Conservation (phyloP, 2,329 filamentous ascomycete species). For the Clarireedia monteithiana region DNA sequence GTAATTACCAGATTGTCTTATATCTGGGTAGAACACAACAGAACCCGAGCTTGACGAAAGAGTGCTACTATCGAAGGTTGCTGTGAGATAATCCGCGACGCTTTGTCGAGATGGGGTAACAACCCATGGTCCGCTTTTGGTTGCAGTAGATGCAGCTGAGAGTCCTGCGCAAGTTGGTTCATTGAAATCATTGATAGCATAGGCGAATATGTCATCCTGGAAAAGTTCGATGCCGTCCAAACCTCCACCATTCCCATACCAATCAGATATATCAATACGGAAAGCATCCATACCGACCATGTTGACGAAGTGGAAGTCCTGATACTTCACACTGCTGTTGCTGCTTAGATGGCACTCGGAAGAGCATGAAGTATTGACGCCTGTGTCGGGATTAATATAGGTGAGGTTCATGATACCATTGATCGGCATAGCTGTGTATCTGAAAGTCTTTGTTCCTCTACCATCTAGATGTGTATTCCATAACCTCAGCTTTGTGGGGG, state of each 20-base stretch:
- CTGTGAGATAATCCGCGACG: slow-evolving; percentile 68
- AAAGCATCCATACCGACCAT: slow-evolving; percentile 81
- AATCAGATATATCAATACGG: slow-evolving; percentile 75
- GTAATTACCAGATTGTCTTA: slow-evolving; percentile 86
- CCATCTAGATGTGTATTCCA: slow-evolving; percentile 82
- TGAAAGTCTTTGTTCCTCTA: slow-evolving; percentile 80
- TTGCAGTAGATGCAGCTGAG: slow-evolving; percentile 57
- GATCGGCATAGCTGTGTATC: slow-evolving; percentile 77
- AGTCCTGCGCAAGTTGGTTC: slow-evolving; percentile 71
- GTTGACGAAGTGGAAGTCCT: slow-evolving; percentile 92
- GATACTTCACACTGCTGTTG: slow-evolving; percentile 56
- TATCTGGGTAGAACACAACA: slow-evolving; percentile 75
- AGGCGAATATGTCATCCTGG: slow-evolving; percentile 75
- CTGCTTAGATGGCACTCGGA: slow-evolving; percentile 76
- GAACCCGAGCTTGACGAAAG: slow-evolving; percentile 46
- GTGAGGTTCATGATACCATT: slow-evolving; percentile 95
- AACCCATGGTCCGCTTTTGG: slow-evolving; percentile 66
- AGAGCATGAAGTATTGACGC: slow-evolving; percentile 65
- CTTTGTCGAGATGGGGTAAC: slow-evolving; percentile 60
- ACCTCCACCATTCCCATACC: slow-evolving; percentile 80
- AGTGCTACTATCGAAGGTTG: slow-evolving; percentile 46
- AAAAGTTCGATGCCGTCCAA: slow-evolving; percentile 82
- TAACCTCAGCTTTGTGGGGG: slow-evolving; percentile 77
- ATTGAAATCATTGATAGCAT: slow-evolving; percentile 82
- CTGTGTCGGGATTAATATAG: slow-evolving; percentile 69